Percentiles rank a stretch among this genome's conserved stretches.
Conservation (phyloP, 1,284 basidiomycete species). For the Puccinia coronata region DNA sequence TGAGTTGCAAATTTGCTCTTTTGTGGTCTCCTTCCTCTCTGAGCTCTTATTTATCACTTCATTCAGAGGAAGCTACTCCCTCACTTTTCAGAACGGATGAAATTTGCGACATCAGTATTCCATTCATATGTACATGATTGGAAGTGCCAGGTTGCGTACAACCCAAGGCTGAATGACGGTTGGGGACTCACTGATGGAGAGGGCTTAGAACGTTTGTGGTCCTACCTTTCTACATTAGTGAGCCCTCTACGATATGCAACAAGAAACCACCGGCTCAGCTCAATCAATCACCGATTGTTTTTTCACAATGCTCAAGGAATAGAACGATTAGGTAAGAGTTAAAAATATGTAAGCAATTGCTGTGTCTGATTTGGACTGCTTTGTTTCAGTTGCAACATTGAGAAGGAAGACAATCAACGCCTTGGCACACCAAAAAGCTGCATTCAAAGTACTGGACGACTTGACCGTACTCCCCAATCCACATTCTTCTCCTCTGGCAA, state of each 20-base stretch:
- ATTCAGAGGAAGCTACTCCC: not conserved
- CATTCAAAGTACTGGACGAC: not conserved
- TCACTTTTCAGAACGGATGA: not conserved
- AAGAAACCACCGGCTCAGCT: not conserved
- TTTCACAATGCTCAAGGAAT: not conserved
- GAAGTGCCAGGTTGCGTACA: not conserved
- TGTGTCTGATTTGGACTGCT: not conserved
- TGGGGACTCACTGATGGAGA: constrained; percentile 26
- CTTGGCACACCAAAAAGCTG: not conserved
- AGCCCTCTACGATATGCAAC: constrained; percentile 15
- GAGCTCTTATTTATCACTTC: not conserved
- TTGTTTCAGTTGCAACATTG: not conserved
- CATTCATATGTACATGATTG: constrained; percentile 31
- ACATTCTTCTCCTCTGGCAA: not conserved
- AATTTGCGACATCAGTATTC: constrained; percentile 16
- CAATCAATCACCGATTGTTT: not conserved
- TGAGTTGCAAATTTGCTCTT: constrained; percentile 1
- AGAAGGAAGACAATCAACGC: not conserved
- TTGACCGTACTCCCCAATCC: not conserved
- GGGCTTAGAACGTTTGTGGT: constrained; percentile 10
- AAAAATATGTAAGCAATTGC: not conserved
- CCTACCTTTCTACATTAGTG: not conserved
- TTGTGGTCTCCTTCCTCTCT: not conserved
- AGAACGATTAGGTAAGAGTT: not conserved
- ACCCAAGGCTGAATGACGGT: not conserved